Conservation (phyloP, 345 rosid species). For the Brassica juncea region DNA sequence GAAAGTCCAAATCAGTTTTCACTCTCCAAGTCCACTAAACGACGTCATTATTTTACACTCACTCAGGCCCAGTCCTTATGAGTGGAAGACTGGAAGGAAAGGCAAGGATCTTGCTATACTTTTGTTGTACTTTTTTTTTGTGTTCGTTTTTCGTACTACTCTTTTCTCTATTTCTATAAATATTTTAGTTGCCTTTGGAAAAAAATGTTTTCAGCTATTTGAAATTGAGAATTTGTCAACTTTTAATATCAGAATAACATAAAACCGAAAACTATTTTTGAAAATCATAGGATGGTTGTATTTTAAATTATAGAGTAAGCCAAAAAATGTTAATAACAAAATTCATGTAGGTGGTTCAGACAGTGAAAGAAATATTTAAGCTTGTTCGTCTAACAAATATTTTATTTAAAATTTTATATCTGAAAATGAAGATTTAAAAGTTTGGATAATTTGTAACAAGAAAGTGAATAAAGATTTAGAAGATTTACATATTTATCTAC, state of each 20-base stretch:
- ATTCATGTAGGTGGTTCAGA: neutral
- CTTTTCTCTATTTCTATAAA: neutral
- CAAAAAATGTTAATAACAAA: neutral
- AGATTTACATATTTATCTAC: neutral
- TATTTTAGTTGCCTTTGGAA: neutral
- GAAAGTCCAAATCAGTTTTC: no score
- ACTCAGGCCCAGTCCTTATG: constrained; percentile 10
- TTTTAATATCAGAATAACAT: neutral
- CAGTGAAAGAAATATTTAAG: neutral
- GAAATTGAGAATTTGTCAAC: neutral
- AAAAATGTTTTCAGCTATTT: neutral
- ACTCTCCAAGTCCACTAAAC: neutral
- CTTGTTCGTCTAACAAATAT: neutral
- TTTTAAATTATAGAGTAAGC: neutral
- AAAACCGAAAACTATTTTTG: neutral
- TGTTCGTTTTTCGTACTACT: neutral
- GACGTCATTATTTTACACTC: neutral
- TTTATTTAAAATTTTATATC: neutral
- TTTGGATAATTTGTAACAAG: neutral
- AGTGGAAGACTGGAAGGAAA: neutral
- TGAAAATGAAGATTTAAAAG: neutral
- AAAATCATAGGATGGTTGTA: neutral
- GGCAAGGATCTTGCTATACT: neutral
- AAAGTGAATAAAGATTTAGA: neutral
- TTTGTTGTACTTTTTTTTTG: neutral